Percentiles rank a stretch among this genome's conserved stretches.
These are phyloP conservation scores for Sequoiadendron giganteum DNA, from an alignment of 75 land plant genomes.

Conservation along the genomic window DNA sequence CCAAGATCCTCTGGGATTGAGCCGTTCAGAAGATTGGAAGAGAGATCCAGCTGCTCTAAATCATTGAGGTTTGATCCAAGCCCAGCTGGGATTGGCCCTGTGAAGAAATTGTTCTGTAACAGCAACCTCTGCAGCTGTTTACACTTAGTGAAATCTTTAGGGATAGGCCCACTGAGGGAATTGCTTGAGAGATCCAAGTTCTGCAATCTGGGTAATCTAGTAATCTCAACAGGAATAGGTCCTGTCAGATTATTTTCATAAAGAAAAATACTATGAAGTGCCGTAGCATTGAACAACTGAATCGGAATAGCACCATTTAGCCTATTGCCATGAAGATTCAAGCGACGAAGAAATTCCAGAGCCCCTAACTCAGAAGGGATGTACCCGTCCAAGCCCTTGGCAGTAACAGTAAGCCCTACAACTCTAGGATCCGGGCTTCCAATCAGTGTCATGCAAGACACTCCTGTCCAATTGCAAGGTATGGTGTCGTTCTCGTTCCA, in stretches of 20 bases:
- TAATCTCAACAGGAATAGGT: constrained; percentile 42
- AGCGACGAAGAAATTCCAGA: constrained; percentile 55
- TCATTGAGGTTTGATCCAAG: constrained; percentile 42
- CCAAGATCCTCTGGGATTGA: constrained; percentile 67
- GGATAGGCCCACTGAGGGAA: constrained; percentile 51
- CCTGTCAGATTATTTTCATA: constrained; percentile 78
- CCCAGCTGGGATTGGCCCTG: constrained; percentile 63
- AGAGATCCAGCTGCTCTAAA: constrained; percentile 65
- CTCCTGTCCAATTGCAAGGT: constrained; percentile 78
- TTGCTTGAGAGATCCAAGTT: constrained; percentile 76
- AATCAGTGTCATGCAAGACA: constrained; percentile 61
- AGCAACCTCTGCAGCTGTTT: constrained; percentile 53
- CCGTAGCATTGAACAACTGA: constrained; percentile 59
- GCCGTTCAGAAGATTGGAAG: constrained; percentile 53
- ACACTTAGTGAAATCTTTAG: constrained; percentile 36
- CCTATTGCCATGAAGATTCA: constrained; percentile 74
- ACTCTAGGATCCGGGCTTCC: constrained; percentile 47
- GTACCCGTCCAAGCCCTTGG: constrained; percentile 57
- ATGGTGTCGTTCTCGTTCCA: constrained; percentile 57
- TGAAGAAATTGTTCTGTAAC: constrained; percentile 41
- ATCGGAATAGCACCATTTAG: constrained; percentile 64
- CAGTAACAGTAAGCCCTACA: constrained; percentile 52
- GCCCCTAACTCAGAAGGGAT: constrained; percentile 72
- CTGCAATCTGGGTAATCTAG: constrained; percentile 43
- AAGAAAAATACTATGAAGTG: constrained; percentile 65